Evolutionary conservation across 2,329 filamentous ascomycete species (phyloP).

Genomic region (Colletotrichum orbiculare): DNA sequence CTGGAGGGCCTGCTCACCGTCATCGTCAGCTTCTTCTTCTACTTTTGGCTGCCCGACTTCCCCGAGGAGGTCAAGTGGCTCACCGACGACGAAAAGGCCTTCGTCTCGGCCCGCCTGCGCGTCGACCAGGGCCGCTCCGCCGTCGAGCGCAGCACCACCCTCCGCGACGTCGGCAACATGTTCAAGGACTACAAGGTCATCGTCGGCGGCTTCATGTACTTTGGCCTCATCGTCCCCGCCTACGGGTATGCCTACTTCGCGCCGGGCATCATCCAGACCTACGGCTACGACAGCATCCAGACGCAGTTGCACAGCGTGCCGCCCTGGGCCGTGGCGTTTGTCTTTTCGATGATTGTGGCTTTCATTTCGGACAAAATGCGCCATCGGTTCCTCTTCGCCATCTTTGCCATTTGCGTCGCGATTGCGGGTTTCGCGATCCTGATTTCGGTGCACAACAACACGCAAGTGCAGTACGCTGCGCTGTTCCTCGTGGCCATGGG

Average conservation of each 20-base stretch:
- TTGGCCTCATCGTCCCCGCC: constrained; percentile 80
- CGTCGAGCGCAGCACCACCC: constrained; percentile 69
- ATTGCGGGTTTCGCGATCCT: constrained; percentile 83
- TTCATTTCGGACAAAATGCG: constrained; percentile 75
- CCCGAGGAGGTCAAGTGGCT: constrained; percentile 82
- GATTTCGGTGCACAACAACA: constrained; percentile 75
- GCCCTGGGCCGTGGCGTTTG: constrained; percentile 77
- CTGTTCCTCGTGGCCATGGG: constrained; percentile 86
- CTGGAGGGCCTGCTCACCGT: constrained; percentile 76
- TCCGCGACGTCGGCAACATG: constrained; percentile 68
- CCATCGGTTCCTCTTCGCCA: constrained; percentile 80
- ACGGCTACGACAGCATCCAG: constrained; percentile 69
- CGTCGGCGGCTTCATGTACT: constrained; percentile 83
- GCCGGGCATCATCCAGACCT: constrained; percentile 76
- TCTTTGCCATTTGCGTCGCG: constrained; percentile 74
- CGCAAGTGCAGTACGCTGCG: constrained; percentile 76
- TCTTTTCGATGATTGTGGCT: constrained; percentile 80
- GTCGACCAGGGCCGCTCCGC: constrained; percentile 76
- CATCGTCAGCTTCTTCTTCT: constrained; percentile 70
- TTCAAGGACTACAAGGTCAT: constrained; percentile 81
- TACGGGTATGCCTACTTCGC: constrained; percentile 84
- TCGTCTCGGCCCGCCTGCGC: constrained; percentile 72
- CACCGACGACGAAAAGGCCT: constrained; percentile 73
- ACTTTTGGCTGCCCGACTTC: constrained; percentile 79
- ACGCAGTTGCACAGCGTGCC: constrained; percentile 69